Evolutionary conservation across 495 filamentous ascomycete genomes (phyloP).

Genomic region (Annulohypoxylon bovei): DNA sequence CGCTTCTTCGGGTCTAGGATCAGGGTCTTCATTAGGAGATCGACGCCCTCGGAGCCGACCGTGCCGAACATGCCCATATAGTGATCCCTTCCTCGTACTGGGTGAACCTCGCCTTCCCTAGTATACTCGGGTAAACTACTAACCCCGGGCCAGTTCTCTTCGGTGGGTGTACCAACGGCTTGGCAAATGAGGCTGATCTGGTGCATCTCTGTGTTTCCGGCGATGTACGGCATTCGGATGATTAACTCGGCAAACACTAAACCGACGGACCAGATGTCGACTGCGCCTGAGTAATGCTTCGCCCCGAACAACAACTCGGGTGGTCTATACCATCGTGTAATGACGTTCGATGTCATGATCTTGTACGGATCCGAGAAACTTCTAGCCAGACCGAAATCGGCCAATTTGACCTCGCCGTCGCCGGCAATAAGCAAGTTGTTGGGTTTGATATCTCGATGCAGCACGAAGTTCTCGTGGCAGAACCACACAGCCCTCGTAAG

Average conservation of each 20-base stretch:
- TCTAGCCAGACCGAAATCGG: constrained; percentile 95
- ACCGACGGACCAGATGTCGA: constrained; percentile 96
- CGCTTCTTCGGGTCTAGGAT: constrained; percentile 85
- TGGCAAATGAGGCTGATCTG: constrained; percentile 82
- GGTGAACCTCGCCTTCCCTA: constrained; percentile 66
- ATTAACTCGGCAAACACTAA: constrained; percentile 93
- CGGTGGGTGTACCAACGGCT: constrained; percentile 88
- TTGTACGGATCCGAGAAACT: constrained; percentile 87
- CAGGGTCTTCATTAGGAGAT: constrained; percentile 87
- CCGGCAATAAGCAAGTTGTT: constrained; percentile 96
- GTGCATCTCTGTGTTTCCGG: constrained; percentile 76
- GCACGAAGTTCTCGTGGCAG: constrained; percentile 92
- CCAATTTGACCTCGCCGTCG: constrained; percentile 91
- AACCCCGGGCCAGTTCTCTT: constrained; percentile 96
- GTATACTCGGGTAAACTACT: constrained; percentile 80
- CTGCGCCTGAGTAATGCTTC: constrained; percentile 85
- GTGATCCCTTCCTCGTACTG: constrained; percentile 72
- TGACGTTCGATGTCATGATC: constrained; percentile 92
- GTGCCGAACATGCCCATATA: constrained; percentile 78
- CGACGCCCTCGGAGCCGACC: constrained; percentile 81
- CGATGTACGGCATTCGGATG: constrained; percentile 79
- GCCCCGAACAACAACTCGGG: constrained; percentile 93
- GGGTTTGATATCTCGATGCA: constrained; percentile 99
- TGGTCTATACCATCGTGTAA: constrained; percentile 96
- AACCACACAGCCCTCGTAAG: constrained; percentile 92